A percentile compares a stretch with the other conserved stretches of the same genome.
Evolutionary conservation across 352 stramenopile genomes (phyloP).

Genomic region (Phytopythium vexans): DNA sequence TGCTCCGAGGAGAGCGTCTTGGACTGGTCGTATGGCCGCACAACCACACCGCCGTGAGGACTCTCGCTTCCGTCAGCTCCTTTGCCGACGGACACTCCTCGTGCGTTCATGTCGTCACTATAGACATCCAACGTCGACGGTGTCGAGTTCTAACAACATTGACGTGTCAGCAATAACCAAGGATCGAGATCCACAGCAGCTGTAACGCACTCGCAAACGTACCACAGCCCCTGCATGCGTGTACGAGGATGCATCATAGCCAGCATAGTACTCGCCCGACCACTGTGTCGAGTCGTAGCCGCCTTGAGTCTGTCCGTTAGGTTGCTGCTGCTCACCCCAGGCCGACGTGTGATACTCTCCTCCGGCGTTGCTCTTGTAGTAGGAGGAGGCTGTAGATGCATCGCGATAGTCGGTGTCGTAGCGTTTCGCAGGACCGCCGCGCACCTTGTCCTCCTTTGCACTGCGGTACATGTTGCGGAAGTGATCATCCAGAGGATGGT

Average conservation of each 20-base stretch:
- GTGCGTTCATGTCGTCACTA: too few relatives aligned
- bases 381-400: slow-evolving; percentile 7
- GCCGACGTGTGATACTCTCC: slow-evolving; percentile 13
- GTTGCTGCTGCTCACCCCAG: slow-evolving; percentile 20
- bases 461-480: slow-evolving; percentile 58
- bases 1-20: not conserved
- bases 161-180: too few relatives aligned
- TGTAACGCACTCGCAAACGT: too few relatives aligned
- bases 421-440: slow-evolving; percentile 12
- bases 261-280: slow-evolving; percentile 5
- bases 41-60: slow-evolving; percentile 1
- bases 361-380: slow-evolving; percentile 21
- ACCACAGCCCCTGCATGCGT: not conserved
- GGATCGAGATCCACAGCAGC: too few relatives aligned
- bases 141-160: too few relatives aligned
- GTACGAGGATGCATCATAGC: not conserved
- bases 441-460: slow-evolving; percentile 29
- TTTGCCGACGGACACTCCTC: too few relatives aligned
- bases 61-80: not conserved
- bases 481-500: slow-evolving; percentile 72
- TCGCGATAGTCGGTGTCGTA: slow-evolving; percentile 14
- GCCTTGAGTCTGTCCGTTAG: slow-evolving; percentile 13
- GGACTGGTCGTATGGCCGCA: not conserved
- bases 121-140: too few relatives aligned
- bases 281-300: slow-evolving; percentile 2